Percentiles rank a stretch among this genome's conserved stretches.
phyloP scores from a whole-genome alignment of 2,329 filamentous ascomycete species.

The Botrytis cinerea region DNA sequence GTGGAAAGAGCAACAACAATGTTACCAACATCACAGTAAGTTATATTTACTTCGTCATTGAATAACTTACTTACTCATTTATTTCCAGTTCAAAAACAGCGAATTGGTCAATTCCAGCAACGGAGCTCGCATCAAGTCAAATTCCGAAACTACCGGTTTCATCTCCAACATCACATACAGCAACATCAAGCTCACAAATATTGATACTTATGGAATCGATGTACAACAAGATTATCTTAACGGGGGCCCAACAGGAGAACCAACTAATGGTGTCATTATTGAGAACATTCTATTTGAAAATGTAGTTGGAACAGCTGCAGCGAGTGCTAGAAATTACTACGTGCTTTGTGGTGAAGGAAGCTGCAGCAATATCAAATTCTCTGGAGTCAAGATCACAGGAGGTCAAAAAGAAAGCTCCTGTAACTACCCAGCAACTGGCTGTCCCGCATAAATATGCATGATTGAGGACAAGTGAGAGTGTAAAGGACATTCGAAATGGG shows the following conservation, averaged over 20 bases:
- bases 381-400: slow-evolving; percentile 42
- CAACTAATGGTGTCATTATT: slow-evolving; percentile 46
- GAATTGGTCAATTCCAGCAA: slow-evolving; percentile 38
- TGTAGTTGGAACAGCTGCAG: slow-evolving; percentile 41
- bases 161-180: slow-evolving; percentile 49
- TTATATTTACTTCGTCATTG: background rate
- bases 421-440: slow-evolving; percentile 40
- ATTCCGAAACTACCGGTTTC: slow-evolving; percentile 45
- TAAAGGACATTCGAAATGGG: background rate
- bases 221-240: slow-evolving; percentile 56
- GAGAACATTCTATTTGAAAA: slow-evolving; percentile 43
- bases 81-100: slow-evolving; percentile 38
- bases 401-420: slow-evolving; percentile 30
- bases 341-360: slow-evolving; percentile 46
- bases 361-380: slow-evolving; percentile 44
- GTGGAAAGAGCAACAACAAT: slow-evolving; percentile 42
- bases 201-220: slow-evolving; percentile 52
- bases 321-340: slow-evolving; percentile 43
- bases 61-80: background rate
- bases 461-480: background rate
- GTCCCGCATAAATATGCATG: slow-evolving; percentile 28
- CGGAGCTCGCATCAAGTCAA: slow-evolving; percentile 46
- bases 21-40: slow-evolving; percentile 42
- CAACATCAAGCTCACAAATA: slow-evolving; percentile 49
- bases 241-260: slow-evolving; percentile 45